phyloP scores from a whole-genome alignment of 179 eudicot genomes.

The Beta macrorhiza region DNA sequence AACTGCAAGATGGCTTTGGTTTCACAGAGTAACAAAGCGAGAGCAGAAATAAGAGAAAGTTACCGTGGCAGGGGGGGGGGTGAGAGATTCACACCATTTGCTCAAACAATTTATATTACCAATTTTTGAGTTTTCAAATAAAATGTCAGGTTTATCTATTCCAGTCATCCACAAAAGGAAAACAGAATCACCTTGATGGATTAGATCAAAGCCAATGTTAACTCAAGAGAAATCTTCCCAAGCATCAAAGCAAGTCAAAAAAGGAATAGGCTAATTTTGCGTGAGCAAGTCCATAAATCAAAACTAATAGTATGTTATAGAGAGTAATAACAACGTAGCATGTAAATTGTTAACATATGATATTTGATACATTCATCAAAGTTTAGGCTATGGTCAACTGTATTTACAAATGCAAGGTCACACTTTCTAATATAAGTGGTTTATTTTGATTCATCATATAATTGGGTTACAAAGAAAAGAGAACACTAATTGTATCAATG shows the following conservation, averaged over 20 bases:
- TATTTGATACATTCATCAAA: not conserved
- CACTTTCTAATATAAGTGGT: not conserved
- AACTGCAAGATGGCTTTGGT: not conserved
- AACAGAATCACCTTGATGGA: not conserved
- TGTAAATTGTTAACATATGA: no score
- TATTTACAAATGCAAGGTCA: not conserved
- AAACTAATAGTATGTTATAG: no score
- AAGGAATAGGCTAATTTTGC: not conserved
- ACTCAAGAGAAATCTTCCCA: not conserved
- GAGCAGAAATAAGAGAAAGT: not conserved
- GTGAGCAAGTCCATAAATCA: not conserved
- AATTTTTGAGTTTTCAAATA: not conserved
- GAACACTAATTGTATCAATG: slow-evolving; percentile 1
- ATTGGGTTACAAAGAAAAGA: not conserved
- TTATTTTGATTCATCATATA: not conserved
- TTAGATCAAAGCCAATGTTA: not conserved
- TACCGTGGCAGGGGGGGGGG: not conserved
- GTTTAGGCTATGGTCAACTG: not conserved
- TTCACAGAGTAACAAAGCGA: not conserved
- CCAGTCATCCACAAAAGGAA: not conserved
- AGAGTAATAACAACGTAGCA: not conserved
- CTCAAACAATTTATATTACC: not conserved
- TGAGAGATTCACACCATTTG: not conserved
- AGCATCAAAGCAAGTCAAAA: not conserved
- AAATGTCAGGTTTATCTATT: not conserved